These are phyloP conservation scores for Fraxinus floribunda DNA, from an alignment of 305 asterid genomes.

Conservation along the genomic window DNA sequence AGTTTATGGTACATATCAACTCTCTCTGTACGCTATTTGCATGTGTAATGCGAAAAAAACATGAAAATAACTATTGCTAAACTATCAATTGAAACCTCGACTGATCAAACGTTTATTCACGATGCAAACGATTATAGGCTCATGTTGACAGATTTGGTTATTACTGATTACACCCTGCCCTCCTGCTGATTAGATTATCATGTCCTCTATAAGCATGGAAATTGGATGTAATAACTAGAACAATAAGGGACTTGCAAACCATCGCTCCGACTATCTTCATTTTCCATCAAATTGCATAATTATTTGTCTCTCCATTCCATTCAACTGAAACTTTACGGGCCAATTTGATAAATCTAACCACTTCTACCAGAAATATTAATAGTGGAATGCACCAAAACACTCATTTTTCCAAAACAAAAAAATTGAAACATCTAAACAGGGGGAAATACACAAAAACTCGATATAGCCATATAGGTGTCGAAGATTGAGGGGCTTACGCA, in stretches of 20 bases:
- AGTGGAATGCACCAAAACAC: not conserved
- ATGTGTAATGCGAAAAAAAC: not conserved
- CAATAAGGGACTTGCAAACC: not conserved
- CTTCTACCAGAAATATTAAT: not conserved
- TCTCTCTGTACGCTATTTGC: not conserved
- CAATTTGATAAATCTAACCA: not conserved
- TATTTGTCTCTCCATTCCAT: not conserved
- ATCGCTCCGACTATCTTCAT: not conserved
- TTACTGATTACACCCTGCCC: not conserved
- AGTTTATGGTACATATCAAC: not conserved
- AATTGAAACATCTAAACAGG: not conserved
- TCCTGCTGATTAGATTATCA: not conserved
- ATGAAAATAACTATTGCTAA: not conserved
- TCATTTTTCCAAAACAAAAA: not conserved
- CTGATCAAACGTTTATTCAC: not conserved
- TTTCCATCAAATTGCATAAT: not conserved
- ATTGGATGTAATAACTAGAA: not conserved
- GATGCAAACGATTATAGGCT: not conserved
- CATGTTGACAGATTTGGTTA: not conserved
- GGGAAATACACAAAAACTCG: not conserved
- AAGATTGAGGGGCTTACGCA: constrained; percentile 43
- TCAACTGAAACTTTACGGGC: not conserved
- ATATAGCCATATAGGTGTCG: not conserved
- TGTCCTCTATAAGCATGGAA: not conserved
- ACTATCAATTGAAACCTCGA: not conserved